Conservation (phyloP, 805 yeast genomes). For the Kuraishia ogatae region DNA sequence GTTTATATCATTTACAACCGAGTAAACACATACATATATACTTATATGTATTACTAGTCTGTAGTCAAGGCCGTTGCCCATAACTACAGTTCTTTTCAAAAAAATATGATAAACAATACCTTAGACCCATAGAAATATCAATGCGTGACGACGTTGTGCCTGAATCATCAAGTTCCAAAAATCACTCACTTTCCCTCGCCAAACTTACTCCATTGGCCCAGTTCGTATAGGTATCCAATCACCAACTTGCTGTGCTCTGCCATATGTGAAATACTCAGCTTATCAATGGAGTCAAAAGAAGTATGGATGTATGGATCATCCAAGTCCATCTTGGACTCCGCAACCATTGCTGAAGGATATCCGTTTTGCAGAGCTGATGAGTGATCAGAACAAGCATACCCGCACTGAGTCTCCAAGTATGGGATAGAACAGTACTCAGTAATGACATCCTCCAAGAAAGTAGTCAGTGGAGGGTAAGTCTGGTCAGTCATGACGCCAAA, state of each 20-base stretch:
- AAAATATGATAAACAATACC: neutral
- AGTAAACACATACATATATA: too few species aligned
- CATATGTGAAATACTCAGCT: conserved; percentile 71
- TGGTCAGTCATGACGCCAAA: conserved; percentile 79
- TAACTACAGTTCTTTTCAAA: too few species aligned
- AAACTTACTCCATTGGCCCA: conserved; percentile 22
- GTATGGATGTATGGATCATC: conserved; percentile 70
- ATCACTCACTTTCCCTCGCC: neutral
- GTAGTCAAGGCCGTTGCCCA: too few species aligned
- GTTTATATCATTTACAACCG: too few species aligned
- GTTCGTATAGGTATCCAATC: conserved; percentile 64
- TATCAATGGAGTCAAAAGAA: conserved; percentile 70
- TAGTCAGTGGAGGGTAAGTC: conserved; percentile 44
- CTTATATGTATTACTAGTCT: too few species aligned
- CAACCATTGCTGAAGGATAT: conserved; percentile 74
- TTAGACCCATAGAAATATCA: neutral
- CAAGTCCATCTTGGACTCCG: conserved; percentile 63
- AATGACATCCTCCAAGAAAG: conserved; percentile 55
- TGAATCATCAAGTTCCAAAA: too few species aligned
- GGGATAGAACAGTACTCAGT: conserved; percentile 58
- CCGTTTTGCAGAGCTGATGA: conserved; percentile 79
- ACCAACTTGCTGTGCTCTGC: conserved; percentile 74
- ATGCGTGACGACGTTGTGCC: too few species aligned
- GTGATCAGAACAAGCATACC: conserved; percentile 92
- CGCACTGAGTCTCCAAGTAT: conserved; percentile 70